Evolutionary conservation across 441 rosid genomes (phyloP), one percentile per base, ranked within the genome.

Genomic region (Euphorbia celastroides): DNA sequence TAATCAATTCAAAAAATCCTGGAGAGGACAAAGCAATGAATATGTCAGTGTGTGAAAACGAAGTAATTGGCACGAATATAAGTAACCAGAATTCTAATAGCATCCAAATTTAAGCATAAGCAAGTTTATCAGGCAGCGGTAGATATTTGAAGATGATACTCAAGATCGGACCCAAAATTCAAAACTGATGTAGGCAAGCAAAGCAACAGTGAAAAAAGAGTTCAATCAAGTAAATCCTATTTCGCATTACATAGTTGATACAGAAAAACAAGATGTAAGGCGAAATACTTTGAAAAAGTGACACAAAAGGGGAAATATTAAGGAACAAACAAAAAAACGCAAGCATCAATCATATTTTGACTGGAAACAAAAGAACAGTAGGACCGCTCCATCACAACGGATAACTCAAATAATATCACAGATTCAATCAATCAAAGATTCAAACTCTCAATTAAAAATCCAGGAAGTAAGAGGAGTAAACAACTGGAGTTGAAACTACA

Each of bases 1-100:
- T 12, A 67, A 66, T 66, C 71, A 66, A 75, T 56, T 50, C 55
- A 30, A 68, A 72, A 19, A 17, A 10, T 66, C 68, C 75, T 70
- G 48, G 23, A 17, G 19, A 32, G 60, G 50, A 59, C 23, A 48
- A 60, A 64, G 12, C 36, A 57, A 62, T 5, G 12, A 63, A 44
- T 54, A 41, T 22, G 60, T 64, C 56, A 77, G 71, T 54, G 44
- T 46, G 27, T 20, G 27, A n/a, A 34, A 19, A 27, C 31, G 56
- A 71, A 38, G 44, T 17, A 19, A 41, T 31, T 2, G 32, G 50
- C 13, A 28, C 9, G 48, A 65, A 55, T 17, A 59, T 8, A 58
- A n/a, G n/a, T n/a, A n/a, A n/a, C n/a, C n/a, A n/a, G n/a, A n/a
- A n/a, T n/a, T n/a, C n/a, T n/a, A n/a, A n/a, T n/a, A 9, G 22